Evolutionary conservation across 129 eudicot genomes (phyloP), one percentile per base, ranked within the genome.

Genomic region (Artemisia tridentata): DNA sequence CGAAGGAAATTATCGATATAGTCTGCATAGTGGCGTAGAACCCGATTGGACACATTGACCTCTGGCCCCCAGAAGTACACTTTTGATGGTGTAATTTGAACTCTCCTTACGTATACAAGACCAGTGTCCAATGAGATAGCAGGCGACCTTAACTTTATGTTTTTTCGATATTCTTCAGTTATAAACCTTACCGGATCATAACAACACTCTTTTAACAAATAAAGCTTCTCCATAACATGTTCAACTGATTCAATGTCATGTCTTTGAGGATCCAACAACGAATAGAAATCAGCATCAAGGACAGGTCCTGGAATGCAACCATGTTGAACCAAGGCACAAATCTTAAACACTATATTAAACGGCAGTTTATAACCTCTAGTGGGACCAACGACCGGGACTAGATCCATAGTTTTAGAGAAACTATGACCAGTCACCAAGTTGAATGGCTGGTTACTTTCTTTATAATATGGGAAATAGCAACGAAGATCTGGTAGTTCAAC

Each of bases 381-480:
- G 54, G 91, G 96, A 57, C 71, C 78, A 29, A 87, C 76, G 11
- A 85, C 78, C 6, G 98, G 98, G 51, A 89, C 98, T 41, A 92
- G 83, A 47, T 75, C 65, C 49, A 23, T 11, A 65, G 71, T 79
- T 21, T 18, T 57, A 45, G 87, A 86, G 72, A 78, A 92, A 13
- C 91, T 66, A 25, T 13, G 51, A 17, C 95, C 88, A 7, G 11
- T 56, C 75, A 48, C 75, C 64, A 92, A 67, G 6, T 9, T 45
- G 49, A 92, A 78, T 8, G 73, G 81, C 21, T 51, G 77, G 3
- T 68, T 67, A 57, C 73, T 79, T 72, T 86, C 90, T 67, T 78
- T 73, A 68, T 63, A 86, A 49, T 78, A 68, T 5, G 80, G 76
- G 63, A 89, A 87, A 72, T 83, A 69, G 29, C 80, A 84, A 17